Evolutionary conservation across 768 basidiomycete species (phyloP), one percentile per base, ranked within the genome.

Genomic region (Mycena rosella): DNA sequence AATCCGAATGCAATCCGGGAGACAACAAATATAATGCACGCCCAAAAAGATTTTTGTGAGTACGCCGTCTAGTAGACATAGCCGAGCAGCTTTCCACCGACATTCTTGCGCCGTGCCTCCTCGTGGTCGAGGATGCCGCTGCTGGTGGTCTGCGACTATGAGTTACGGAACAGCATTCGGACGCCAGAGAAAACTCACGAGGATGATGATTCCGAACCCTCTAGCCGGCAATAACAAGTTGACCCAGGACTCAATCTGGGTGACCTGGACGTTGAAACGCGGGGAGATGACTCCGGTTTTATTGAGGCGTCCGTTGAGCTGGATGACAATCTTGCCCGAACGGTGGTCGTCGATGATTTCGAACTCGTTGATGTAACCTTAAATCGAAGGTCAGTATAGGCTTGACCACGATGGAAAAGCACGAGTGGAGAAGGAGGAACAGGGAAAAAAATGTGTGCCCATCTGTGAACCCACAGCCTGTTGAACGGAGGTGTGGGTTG

Each of bases 251-350:
- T 97, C 95, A 76, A 98, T 98, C 78, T 96, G 92, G 75, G 81
- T 90, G 69, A 94, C 91, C 79, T 96, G 94, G 74, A 99, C 89
- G 83, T 99, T 98, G 89, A 95, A 99, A 60, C 98, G 93, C 48
- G 97, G 96, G n/a, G 96, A 98, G 83, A 98, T 98, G 78, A 99
- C 97, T 74, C 97, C 98, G n/a, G 92, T 93, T 86, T 99, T 99
- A 89, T 99, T 99, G 75, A 99, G 89, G 68, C 96, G 94, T 51
- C 98, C 98, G 77, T 98, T 99, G 64, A 99, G 91, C 84, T 99
- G 96, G 75, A 99, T 89, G 76, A 99, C 96, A 72, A 99, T 95
- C 85, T 99, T 99, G 76, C 96, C 96, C 9, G 95, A 91, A 67
- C 97, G 96, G 82, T 99, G 98, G 85, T 99, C 98, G 76, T 99